Conservation (phyloP, 768 basidiomycete genomes). For the Lactifluus hygrophoroides region DNA sequence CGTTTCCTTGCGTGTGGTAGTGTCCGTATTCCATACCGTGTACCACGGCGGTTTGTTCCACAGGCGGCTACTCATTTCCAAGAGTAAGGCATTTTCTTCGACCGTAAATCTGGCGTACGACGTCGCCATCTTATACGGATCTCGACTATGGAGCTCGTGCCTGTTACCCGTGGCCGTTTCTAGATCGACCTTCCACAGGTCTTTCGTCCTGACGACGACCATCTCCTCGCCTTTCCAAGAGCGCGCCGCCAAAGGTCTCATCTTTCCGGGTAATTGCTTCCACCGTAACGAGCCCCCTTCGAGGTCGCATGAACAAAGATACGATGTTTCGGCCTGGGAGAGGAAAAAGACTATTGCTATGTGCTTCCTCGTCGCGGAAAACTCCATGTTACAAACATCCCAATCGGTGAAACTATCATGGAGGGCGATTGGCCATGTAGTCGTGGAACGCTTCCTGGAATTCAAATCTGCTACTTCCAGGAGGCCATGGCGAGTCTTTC, state of each 20-base stretch:
- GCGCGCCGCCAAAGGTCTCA: conserved; percentile 1
- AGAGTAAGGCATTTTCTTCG: not conserved
- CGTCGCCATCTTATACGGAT: conserved; percentile 11
- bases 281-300: conserved; percentile 7
- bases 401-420: conserved; percentile 12
- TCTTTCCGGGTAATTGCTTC: conserved; percentile 8
- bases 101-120: conserved; percentile 3
- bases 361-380: conserved; percentile 11
- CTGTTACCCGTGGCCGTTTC: not conserved
- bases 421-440: conserved; percentile 7
- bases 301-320: conserved; percentile 10
- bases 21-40: conserved; percentile 6
- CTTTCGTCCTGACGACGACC: conserved; percentile 7
- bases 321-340: not conserved
- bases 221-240: conserved; percentile 3
- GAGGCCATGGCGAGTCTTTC: conserved; percentile 1
- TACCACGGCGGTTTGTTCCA: conserved; percentile 11
- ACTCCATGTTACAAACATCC: conserved; percentile 9
- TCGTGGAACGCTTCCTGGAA: conserved; percentile 2
- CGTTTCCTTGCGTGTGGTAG: not conserved
- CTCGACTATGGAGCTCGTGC: conserved; percentile 4
- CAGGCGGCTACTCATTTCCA: conserved; percentile 8
- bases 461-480: conserved; percentile 8
- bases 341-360: conserved; percentile 8
- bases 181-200: conserved; percentile 11